phyloP scores from a whole-genome alignment of 768 basidiomycete genomes.

The Holtermanniella nyarrowii region DNA sequence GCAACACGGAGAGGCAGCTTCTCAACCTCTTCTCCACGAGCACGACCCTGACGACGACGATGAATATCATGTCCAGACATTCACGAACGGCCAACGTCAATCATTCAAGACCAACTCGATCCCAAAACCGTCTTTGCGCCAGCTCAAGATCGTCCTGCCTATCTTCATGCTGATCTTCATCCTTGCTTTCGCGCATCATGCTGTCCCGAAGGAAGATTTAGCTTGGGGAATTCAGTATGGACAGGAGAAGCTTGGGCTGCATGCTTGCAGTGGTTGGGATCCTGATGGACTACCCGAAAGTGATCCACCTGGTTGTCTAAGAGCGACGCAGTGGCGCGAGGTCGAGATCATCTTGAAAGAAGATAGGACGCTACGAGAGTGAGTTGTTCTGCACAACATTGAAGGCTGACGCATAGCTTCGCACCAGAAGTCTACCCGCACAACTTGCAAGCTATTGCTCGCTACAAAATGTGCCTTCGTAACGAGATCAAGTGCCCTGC shows the following conservation, averaged over 20 bases:
- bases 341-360: constrained; percentile 20
- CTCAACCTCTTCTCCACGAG: no score
- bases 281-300: constrained; percentile 4
- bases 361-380: constrained; percentile 22
- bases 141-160: neutral
- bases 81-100: no score
- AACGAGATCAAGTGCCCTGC: constrained; percentile 14
- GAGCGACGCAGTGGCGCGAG: constrained; percentile 28
- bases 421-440: neutral
- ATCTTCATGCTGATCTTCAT: neutral
- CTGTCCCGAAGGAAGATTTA: neutral
- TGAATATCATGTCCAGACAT: no score
- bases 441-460: constrained; percentile 14
- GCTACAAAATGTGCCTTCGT: constrained; percentile 6
- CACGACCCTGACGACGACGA: no score
- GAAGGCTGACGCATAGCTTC: neutral
- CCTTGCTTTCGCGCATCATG: neutral
- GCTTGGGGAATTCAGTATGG: neutral
- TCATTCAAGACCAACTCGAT: no score
- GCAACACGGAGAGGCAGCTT: no score
- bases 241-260: neutral
- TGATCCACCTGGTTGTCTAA: constrained; percentile 24
- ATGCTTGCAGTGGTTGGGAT: constrained; percentile 20
- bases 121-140: neutral
- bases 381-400: constrained; percentile 5